phyloP scores from a whole-genome alignment of 2,329 filamentous ascomycete genomes.

The Spiromastix sp. region DNA sequence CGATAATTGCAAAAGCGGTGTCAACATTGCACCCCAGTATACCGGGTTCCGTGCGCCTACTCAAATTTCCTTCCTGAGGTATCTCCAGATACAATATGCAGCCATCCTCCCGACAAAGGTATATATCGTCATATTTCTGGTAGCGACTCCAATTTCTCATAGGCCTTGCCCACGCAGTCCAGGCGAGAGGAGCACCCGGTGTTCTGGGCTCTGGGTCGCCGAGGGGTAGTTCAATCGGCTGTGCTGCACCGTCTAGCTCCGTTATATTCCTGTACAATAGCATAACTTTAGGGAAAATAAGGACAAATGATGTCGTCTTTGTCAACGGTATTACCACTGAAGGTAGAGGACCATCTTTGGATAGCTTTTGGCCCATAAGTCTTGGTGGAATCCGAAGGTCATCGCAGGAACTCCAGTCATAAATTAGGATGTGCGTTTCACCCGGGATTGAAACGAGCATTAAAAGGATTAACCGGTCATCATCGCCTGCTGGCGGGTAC shows the following conservation, averaged over 20 bases:
- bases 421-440: constrained; percentile 38
- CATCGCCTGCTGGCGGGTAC: constrained; percentile 55
- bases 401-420: constrained; percentile 42
- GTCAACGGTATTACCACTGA: constrained; percentile 62
- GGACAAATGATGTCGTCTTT: constrained; percentile 59
- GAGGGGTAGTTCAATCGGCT: constrained; percentile 22
- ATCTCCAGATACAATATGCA: constrained; percentile 64
- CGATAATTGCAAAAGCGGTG: constrained; percentile 62
- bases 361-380: constrained; percentile 20
- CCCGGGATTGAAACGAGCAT: constrained; percentile 43
- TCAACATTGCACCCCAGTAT: constrained; percentile 64
- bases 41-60: constrained; percentile 29
- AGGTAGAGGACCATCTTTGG: constrained; percentile 44
- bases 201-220: constrained; percentile 17
- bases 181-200: constrained; percentile 43
- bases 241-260: constrained; percentile 12
- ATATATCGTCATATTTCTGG: constrained; percentile 63
- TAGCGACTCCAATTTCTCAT: constrained; percentile 55
- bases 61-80: constrained; percentile 42
- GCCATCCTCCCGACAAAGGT: constrained; percentile 81
- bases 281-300: constrained; percentile 53
- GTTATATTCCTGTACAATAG: constrained; percentile 35
- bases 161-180: constrained; percentile 78
- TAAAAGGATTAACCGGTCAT: constrained; percentile 65
- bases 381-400: constrained; percentile 18